phyloP scores from a whole-genome alignment of 208 protist genomes.

The Trypanosoma melophagium region DNA sequence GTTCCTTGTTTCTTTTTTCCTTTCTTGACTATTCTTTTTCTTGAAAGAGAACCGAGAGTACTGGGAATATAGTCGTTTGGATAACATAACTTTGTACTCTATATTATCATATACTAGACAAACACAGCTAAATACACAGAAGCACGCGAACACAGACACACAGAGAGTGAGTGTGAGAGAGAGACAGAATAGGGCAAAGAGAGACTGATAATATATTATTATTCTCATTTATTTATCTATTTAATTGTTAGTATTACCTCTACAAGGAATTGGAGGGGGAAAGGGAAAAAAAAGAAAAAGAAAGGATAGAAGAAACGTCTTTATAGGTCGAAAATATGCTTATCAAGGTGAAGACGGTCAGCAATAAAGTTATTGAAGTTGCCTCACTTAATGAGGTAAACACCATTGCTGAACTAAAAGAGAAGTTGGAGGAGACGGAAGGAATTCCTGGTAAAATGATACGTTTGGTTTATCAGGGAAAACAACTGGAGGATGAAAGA shows the following conservation, averaged over 20 bases:
- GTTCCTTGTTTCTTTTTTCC: slow-evolving; percentile 13
- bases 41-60: slow-evolving; percentile 11
- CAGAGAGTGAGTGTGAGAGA: background rate
- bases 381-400: slow-evolving; percentile 71
- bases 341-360: slow-evolving; percentile 75
- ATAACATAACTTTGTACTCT: too few species aligned
- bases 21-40: slow-evolving; percentile 10
- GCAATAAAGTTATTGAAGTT: slow-evolving; percentile 67
- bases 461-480: slow-evolving; percentile 74
- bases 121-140: too few species aligned
- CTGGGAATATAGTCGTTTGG: too few species aligned
- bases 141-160: too few species aligned
- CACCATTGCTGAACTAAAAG: slow-evolving; percentile 78
- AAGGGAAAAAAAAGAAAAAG: slow-evolving; percentile 12
- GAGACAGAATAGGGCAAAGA: too few species aligned
- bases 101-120: too few species aligned
- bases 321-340: slow-evolving; percentile 35
- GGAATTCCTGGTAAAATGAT: slow-evolving; percentile 83
- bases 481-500: slow-evolving; percentile 62
- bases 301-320: background rate
- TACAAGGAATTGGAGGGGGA: slow-evolving; percentile 1
- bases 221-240: background rate
- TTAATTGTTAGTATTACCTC: background rate
- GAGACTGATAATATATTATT: background rate
- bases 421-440: slow-evolving; percentile 75